Base-by-base conservation (phyloP, 306 rosid species). In the Quercus dentata region DNA sequence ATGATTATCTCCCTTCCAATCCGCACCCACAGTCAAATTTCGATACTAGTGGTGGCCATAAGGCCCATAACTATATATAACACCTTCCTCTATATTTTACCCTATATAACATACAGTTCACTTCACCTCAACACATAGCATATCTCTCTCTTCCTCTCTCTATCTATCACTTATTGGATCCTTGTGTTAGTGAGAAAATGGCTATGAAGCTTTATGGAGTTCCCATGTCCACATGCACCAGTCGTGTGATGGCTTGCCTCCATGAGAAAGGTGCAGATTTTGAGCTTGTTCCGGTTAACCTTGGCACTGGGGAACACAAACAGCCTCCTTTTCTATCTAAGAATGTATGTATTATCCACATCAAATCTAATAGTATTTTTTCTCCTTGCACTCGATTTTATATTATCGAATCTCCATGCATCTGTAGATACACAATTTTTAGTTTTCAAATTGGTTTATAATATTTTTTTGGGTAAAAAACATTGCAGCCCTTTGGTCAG, bases 251-350 rank as follows among this genome's bases (percentile, higher is more conserved):
- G 85, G 64, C 84, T 31, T 88, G 91, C 75, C 91, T 94, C 56
- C 89, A 87, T 69, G 98, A 94, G 79, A 94, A 94, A 86, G 84
- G 74, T 57, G 80, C 85, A 0, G 89, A 88, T 19, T 94, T 91
- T 63, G 88, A 91, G 80, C 83, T 91, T 54, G 71, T 91, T 72
- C 89, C 88, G 1, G 95, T 91, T 54, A 79, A 90, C 71, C 90
- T 91, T 30, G 87, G 89, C 70, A n/a, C 78, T 28, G 62, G 75
- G 2, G 85, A 77, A 73, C 89, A 94, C 86, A 94, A 88, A 76
- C 86, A 79, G 28, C 91, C 96, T 74, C 74, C 83, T 69, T 94
- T 94, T 80, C 88, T 94, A 55, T 73, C 92, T 78, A 91, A 89
- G 76, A 94, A 91, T 20, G 97, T 90, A 58, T 82, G 80, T 61